Conservation (phyloP, 2,329 filamentous ascomycete species). For the Stylonectria norvegica region DNA sequence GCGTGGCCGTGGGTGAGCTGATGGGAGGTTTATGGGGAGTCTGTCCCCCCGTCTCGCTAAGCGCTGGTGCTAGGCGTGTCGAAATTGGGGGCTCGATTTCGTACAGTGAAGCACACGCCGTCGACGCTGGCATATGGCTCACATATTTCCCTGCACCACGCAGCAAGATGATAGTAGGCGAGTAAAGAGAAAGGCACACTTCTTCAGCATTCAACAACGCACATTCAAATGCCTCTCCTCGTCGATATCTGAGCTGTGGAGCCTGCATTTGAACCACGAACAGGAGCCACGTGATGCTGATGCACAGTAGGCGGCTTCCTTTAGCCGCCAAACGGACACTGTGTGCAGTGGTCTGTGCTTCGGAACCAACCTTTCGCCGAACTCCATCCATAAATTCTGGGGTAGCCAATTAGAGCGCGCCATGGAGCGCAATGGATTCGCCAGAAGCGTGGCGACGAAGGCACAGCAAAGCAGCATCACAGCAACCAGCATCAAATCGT, state of each 20-base stretch:
- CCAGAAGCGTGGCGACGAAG: no score
- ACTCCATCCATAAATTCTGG: neutral
- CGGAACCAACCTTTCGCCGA: conserved; percentile 30
- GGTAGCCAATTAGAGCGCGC: conserved; percentile 26
- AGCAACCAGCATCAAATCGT: conserved; percentile 3
- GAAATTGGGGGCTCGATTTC: conserved; percentile 18
- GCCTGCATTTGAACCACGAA: conserved; percentile 29
- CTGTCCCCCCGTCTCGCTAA: conserved; percentile 29
- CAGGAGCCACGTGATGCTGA: conserved; percentile 34
- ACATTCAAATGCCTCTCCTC: conserved; percentile 25
- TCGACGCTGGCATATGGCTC: conserved; percentile 30
- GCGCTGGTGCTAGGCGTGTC: conserved; percentile 32
- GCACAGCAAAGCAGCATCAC: conserved; percentile 10
- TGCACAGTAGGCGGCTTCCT: conserved; percentile 22
- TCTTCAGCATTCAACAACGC: conserved; percentile 11
- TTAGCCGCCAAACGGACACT: conserved; percentile 17
- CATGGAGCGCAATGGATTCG: no score
- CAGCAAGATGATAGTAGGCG: no score
- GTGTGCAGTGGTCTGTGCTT: conserved; percentile 21
- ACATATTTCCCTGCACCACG: conserved; percentile 20
- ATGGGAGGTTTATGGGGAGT: conserved; percentile 28
- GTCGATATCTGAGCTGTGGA: conserved; percentile 23
- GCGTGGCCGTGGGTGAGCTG: conserved; percentile 25
- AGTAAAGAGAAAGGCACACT: conserved; percentile 12
- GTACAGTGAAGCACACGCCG: conserved; percentile 31